Percentiles rank a stretch among this genome's conserved stretches.
phyloP scores from a whole-genome alignment of 1,139 yeast species.

The Geotrichum restrictum region DNA sequence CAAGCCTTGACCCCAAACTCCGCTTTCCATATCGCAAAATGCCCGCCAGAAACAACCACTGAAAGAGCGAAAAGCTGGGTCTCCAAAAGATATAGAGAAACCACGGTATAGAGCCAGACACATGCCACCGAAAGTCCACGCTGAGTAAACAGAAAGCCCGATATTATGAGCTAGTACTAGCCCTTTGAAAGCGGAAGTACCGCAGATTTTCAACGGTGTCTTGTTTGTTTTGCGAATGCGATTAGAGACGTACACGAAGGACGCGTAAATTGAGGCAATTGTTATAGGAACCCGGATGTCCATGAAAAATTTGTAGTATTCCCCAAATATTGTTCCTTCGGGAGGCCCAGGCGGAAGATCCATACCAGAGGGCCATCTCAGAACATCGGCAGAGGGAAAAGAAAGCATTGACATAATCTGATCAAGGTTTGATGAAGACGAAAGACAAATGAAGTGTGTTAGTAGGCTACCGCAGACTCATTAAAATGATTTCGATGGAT shows the following conservation, averaged over 20 bases:
- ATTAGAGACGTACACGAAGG: conserved; percentile 56
- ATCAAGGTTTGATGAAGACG: too few species aligned
- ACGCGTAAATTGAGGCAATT: conserved; percentile 58
- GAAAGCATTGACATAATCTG: conserved; percentile 24
- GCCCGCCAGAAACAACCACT: conserved; percentile 49
- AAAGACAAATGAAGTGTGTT: too few species aligned
- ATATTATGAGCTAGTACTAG: conserved; percentile 62
- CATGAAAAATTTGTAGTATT: conserved; percentile 39
- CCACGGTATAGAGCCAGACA: conserved; percentile 32
- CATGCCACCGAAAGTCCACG: conserved; percentile 71
- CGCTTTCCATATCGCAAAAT: conserved; percentile 58
- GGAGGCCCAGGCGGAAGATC: conserved; percentile 33
- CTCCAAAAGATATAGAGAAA: conserved; percentile 23
- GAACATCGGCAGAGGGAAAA: conserved; percentile 30
- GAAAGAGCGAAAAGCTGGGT: conserved; percentile 10
- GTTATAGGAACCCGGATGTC: conserved; percentile 50
- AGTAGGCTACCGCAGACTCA: too few species aligned
- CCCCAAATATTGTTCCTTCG: conserved; percentile 28
- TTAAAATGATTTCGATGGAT: too few species aligned
- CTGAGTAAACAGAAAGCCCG: conserved; percentile 60
- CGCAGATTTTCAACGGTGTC: conserved; percentile 54
- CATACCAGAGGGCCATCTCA: conserved; percentile 32
- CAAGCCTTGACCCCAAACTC: conserved; percentile 58
- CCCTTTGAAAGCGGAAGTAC: conserved; percentile 46
- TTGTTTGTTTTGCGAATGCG: conserved; percentile 44